Conservation (phyloP, 2,329 filamentous ascomycete species). For the Aspergillus aculeatus region DNA sequence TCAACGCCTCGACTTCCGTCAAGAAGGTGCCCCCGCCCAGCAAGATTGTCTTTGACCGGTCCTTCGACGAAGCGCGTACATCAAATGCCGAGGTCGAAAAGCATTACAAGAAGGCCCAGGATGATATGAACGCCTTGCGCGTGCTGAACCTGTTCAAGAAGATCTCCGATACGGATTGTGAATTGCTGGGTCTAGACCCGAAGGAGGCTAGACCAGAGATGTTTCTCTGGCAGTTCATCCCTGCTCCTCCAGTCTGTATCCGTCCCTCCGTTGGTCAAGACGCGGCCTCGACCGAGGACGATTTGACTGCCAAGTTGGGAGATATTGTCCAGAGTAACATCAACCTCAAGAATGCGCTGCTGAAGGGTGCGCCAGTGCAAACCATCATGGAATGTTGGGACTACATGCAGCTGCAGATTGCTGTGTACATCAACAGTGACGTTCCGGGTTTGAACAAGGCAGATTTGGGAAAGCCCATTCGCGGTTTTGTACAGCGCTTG, state of each 20-base stretch:
- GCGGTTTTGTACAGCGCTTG: constrained; percentile 89
- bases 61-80: constrained; percentile 76
- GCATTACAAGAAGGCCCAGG: constrained; percentile 85
- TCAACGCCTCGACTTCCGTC: constrained; percentile 81
- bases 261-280: constrained; percentile 92
- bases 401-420: constrained; percentile 89
- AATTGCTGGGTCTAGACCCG: constrained; percentile 84
- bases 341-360: constrained; percentile 76
- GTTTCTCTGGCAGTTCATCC: constrained; percentile 96
- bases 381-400: constrained; percentile 99
- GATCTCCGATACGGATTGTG: constrained; percentile 81
- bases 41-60: constrained; percentile 82
- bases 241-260: constrained; percentile 90
- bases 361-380: constrained; percentile 78
- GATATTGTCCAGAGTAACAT: constrained; percentile 93
- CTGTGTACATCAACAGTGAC: constrained; percentile 97
- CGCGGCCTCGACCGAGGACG: constrained; percentile 89
- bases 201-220: constrained; percentile 87
- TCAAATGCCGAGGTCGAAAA: constrained; percentile 82
- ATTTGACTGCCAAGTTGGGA: constrained; percentile 93
- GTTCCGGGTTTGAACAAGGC: constrained; percentile 88
- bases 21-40: constrained; percentile 79
- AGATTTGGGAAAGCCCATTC: constrained; percentile 81
- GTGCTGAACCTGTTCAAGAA: constrained; percentile 90
- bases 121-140: constrained; percentile 86